Base-by-base conservation (phyloP, 306 rosid species). In the Corylus americana region DNA sequence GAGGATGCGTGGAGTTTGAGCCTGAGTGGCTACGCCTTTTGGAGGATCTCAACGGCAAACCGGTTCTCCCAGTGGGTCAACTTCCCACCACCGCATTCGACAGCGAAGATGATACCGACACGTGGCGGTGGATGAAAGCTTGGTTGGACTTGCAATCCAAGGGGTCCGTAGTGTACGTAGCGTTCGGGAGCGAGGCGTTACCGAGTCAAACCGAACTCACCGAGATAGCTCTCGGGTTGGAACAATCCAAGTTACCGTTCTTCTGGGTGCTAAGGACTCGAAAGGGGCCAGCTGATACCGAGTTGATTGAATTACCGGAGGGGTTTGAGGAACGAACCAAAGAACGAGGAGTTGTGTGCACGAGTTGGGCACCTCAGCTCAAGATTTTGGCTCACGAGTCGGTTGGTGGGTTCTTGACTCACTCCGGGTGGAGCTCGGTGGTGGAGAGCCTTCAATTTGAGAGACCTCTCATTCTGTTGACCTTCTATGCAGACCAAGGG, bases 121-220 rank as follows among this genome's bases (percentile, higher is more conserved):
- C 12, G 4, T 64, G 11, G 70, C 70, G 4, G 10, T 10, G 7
- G 14, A 62, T 2, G 18, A 25, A 8, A 4, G 42, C 14, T 27
- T 85, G 93, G 93, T 44, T 89, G 29, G 87, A 90, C 79, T 61
- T 55, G 25, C 86, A 88, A 25, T 25, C 2, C 7, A 70, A 55
- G 37, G 69, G 71, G 0, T 72, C 73, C 0, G 90, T 86, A 47
- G 85, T 90, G 39, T 90, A 87, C 47, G 88, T 86, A 1, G 93
- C 93, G 0, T 86, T 87, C 12, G 90, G 91, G 11, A 84, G 87
- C 11, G 87, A 90, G 77, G 90, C 82, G 3, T 74, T 77, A 47
- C 86, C 82, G 16, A 82, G 83, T 9, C 86, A 85, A 39, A 72
- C 83, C 0, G 89, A 89, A 67, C 76, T 89, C 12, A 77, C n/a